phyloP scores from a whole-genome alignment of 2,329 filamentous ascomycete genomes.

The Ophiostoma fasciatum region DNA sequence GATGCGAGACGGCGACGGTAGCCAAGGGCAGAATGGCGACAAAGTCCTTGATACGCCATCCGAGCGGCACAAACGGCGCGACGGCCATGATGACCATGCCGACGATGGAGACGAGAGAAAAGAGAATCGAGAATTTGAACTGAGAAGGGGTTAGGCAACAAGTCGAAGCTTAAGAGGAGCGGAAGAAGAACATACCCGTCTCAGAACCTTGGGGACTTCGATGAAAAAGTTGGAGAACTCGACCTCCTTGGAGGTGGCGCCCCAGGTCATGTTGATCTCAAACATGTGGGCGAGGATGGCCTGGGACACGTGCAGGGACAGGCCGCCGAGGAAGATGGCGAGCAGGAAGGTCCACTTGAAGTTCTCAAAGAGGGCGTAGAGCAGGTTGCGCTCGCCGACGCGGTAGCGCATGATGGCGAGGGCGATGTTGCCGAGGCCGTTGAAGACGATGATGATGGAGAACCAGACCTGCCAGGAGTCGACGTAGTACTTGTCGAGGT shows the following conservation, averaged over 20 bases:
- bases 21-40: slow-evolving; percentile 66
- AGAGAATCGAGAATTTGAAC: slow-evolving; percentile 60
- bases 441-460: slow-evolving; percentile 66
- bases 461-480: slow-evolving; percentile 71
- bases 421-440: slow-evolving; percentile 56
- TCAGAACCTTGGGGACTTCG: slow-evolving; percentile 64
- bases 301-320: slow-evolving; percentile 68
- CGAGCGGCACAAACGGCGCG: slow-evolving; percentile 47
- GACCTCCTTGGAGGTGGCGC: slow-evolving; percentile 68
- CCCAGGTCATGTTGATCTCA: slow-evolving; percentile 75
- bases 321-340: slow-evolving; percentile 68
- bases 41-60: slow-evolving; percentile 54
- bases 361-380: slow-evolving; percentile 44
- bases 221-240: slow-evolving; percentile 76
- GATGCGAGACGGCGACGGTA: slow-evolving; percentile 52
- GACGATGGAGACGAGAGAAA: slow-evolving; percentile 41
- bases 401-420: slow-evolving; percentile 62
- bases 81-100: slow-evolving; percentile 51
- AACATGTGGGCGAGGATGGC: slow-evolving; percentile 73
- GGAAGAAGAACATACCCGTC: slow-evolving; percentile 47
- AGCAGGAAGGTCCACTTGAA: slow-evolving; percentile 63
- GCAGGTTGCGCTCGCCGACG: slow-evolving; percentile 45
- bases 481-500: slow-evolving; percentile 67
- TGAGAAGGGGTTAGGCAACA: slow-evolving; percentile 15
- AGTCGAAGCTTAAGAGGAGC: too few species aligned